Base-by-base conservation (phyloP, 345 rosid genomes). In the Brassica rapa region DNA sequence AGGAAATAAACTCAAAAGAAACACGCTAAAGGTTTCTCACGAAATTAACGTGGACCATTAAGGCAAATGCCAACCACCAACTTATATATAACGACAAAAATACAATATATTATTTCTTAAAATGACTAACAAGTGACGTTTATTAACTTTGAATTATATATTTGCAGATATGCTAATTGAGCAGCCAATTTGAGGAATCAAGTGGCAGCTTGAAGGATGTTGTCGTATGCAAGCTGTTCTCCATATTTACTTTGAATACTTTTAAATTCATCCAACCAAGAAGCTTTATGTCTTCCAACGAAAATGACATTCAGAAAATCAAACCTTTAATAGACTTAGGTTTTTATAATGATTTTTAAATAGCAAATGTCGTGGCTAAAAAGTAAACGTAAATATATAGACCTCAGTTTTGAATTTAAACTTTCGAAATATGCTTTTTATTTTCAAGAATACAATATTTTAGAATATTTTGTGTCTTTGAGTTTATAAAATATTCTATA, bases 141-240 rank as follows among this genome's bases (percentile, higher is more conserved):
- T 24, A 10, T 62, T 10, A 1, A 33, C 1, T 39, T 57, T 21
- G 2, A 43, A 72, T 7, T 29, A 46, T 10, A 43, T 66, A 65
- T 29, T 27, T 66, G 30, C n/a, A 43, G 62, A 27, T 56, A 56
- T 65, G 72, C 29, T 72, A 71, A 65, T 60, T 73, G 16, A 51
- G 82, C 78, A 73, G 74, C 74, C 82, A 60, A 67, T 73, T 67
- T 79, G 70, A 30, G 65, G 57, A 35, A 33, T 79, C 74, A 73
- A 73, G 65, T 72, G 63, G 70, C 62, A 65, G 49, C 77, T 78
- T 66, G 77, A 11, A 72, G 37, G 39, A 57, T 65, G 67, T 39
- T 65, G 72, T 29, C 41, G 14, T 73, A 10, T 73, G 74, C 78
- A 79, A 79, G 82, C 82, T 79, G 78, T 79, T 25, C 57, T 79